Evolutionary conservation across 176 grass and related monocot species (phyloP).

Genomic region (Neostapfia colusana): DNA sequence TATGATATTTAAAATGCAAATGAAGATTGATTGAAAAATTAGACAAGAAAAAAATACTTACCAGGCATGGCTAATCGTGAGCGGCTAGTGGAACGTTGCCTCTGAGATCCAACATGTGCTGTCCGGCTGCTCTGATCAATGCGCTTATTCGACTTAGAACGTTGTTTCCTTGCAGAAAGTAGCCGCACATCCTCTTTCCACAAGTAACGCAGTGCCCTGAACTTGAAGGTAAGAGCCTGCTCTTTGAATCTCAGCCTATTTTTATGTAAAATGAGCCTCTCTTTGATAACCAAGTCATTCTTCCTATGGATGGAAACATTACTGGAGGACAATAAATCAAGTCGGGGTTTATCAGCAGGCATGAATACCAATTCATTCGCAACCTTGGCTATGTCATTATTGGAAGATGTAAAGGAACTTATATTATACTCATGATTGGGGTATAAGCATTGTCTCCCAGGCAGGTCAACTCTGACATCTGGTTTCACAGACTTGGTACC

Average conservation of each 20-base stretch:
- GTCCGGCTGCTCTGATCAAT: constrained; percentile 49
- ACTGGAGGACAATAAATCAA: constrained; percentile 46
- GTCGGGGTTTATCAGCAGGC: constrained; percentile 30
- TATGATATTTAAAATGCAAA: not conserved
- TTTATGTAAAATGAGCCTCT: constrained; percentile 53
- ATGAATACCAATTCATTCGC: constrained; percentile 45
- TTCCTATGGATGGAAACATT: constrained; percentile 41
- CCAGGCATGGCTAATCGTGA: constrained; percentile 63
- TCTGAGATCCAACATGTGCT: constrained; percentile 56
- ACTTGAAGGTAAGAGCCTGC: constrained; percentile 76
- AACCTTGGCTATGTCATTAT: constrained; percentile 44
- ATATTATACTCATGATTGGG: constrained; percentile 42
- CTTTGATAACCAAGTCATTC: constrained; percentile 55
- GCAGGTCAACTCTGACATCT: constrained; percentile 16
- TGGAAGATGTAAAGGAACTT: constrained; percentile 44
- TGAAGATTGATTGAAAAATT: not conserved
- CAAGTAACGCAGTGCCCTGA: constrained; percentile 62
- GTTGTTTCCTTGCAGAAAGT: constrained; percentile 63
- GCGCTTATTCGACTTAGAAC: constrained; percentile 72
- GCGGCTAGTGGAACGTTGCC: constrained; percentile 59
- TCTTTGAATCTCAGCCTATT: constrained; percentile 64
- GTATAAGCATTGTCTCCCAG: constrained; percentile 27
- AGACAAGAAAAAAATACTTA: constrained; percentile 39
- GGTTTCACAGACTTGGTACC: constrained; percentile 34
- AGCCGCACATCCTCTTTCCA: constrained; percentile 91